A percentile compares a stretch with the other conserved stretches of the same genome.
These are phyloP conservation scores for Oropetium thomaeum DNA, from an alignment of 176 grass and related monocot species.

Conservation along the genomic window DNA sequence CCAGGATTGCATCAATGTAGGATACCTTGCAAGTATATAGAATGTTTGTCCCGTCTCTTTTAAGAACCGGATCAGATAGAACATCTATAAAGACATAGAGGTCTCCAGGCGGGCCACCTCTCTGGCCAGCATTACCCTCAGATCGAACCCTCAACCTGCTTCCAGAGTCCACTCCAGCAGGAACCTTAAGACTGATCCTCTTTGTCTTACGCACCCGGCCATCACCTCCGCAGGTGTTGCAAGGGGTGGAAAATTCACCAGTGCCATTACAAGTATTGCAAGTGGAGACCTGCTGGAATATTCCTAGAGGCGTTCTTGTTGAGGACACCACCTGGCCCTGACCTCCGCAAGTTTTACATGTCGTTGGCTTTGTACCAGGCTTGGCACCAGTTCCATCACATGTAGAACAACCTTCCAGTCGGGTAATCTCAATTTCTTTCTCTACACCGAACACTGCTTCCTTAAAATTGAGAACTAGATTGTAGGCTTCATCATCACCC, in stretches of 20 bases:
- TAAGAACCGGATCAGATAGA: slow-evolving; percentile 89
- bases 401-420: slow-evolving; percentile 75
- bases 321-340: slow-evolving; percentile 94
- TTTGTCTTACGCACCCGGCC: slow-evolving; percentile 86
- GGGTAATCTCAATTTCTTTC: slow-evolving; percentile 91
- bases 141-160: slow-evolving; percentile 89
- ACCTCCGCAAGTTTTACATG: slow-evolving; percentile 80
- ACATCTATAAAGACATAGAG: slow-evolving; percentile 96
- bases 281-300: slow-evolving; percentile 95
- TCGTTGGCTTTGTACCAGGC: slow-evolving; percentile 80
- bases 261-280: slow-evolving; percentile 89
- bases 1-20: slow-evolving; percentile 95
- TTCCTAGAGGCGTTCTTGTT: slow-evolving; percentile 83
- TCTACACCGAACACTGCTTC: slow-evolving; percentile 92
- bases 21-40: slow-evolving; percentile 97
- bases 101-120: slow-evolving; percentile 94
- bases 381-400: slow-evolving; percentile 89
- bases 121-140: slow-evolving; percentile 82
- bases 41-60: slow-evolving; percentile 84
- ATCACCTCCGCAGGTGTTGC: slow-evolving; percentile 81
- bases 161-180: slow-evolving; percentile 93
- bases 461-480: slow-evolving; percentile 92
- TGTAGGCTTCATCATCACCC: slow-evolving; percentile 90
- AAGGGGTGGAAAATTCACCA: slow-evolving; percentile 87
- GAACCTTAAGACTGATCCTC: slow-evolving; percentile 94